Conservation (phyloP, 2,329 filamentous ascomycete species). For the Cordyceps cicadae region DNA sequence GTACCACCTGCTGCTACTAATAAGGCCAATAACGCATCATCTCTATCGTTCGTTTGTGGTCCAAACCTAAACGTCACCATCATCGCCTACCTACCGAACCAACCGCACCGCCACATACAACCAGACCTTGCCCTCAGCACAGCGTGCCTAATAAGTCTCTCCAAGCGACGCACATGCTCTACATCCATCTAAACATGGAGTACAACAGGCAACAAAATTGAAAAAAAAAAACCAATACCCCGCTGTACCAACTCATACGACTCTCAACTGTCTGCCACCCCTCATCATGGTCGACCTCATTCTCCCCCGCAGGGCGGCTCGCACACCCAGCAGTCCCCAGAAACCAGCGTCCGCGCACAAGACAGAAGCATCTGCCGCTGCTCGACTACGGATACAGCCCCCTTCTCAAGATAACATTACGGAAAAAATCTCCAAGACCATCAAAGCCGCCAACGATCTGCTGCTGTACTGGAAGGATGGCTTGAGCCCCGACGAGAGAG, state of each 20-base stretch:
- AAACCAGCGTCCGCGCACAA: slow-evolving; percentile 1
- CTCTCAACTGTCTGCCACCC: background rate
- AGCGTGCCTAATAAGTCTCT: background rate
- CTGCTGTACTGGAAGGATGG: slow-evolving; percentile 45
- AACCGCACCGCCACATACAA: background rate
- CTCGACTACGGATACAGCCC: background rate
- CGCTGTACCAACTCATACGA: background rate
- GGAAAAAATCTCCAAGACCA: slow-evolving; percentile 21
- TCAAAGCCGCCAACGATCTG: slow-evolving; percentile 33
- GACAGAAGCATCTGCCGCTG: background rate
- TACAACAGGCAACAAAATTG: background rate
- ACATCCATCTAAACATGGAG: slow-evolving; percentile 1
- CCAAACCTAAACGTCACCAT: slow-evolving; percentile 1
- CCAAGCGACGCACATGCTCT: background rate
- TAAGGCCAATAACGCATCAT: too few relatives aligned
- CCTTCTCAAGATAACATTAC: background rate
- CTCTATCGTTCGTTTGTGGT: background rate
- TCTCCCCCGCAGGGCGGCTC: slow-evolving; percentile 9
- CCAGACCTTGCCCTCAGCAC: background rate
- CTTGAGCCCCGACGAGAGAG: slow-evolving; percentile 41
- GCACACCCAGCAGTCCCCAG: slow-evolving; percentile 1
- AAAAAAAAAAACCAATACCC: background rate
- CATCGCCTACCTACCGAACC: background rate
- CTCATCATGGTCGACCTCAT: slow-evolving; percentile 12
- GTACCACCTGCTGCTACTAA: too few relatives aligned